phyloP scores from a whole-genome alignment of 352 stramenopile species.

The Thalassiosira livingstoniorum region DNA sequence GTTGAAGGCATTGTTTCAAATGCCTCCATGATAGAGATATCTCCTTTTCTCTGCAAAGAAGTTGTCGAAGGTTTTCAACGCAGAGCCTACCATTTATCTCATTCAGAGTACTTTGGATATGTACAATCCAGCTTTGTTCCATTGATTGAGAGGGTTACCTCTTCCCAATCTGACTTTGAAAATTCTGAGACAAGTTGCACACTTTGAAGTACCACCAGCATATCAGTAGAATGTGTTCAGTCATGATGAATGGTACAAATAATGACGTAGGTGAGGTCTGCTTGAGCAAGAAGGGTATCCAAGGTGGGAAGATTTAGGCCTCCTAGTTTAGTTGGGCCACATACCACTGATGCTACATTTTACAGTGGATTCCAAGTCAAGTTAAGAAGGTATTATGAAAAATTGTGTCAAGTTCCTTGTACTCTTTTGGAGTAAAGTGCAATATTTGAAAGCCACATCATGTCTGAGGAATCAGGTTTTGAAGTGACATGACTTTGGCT shows the following conservation, averaged over 20 bases:
- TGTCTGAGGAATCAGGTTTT: conserved; percentile 3
- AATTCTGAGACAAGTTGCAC: background rate
- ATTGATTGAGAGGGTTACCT: too few relatives aligned
- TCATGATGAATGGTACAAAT: background rate
- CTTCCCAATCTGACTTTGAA: too few relatives aligned
- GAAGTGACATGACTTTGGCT: background rate
- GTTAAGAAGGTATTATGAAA: background rate
- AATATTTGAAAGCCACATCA: background rate
- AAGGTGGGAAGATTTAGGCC: background rate
- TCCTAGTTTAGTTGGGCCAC: background rate
- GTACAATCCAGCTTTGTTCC: too few relatives aligned
- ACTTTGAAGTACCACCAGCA: background rate
- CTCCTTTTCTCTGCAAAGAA: too few relatives aligned
- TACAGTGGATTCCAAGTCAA: background rate
- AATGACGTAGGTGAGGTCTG: conserved; percentile 6
- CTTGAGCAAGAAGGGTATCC: background rate
- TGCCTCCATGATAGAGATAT: too few relatives aligned
- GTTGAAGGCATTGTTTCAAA: too few relatives aligned
- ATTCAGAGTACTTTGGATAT: too few relatives aligned
- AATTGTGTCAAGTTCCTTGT: background rate
- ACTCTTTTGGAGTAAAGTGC: background rate
- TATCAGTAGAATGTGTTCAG: background rate
- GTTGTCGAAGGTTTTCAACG: too few relatives aligned
- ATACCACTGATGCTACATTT: background rate
- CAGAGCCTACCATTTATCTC: too few relatives aligned